phyloP scores from a whole-genome alignment of 2,329 filamentous ascomycete genomes.

The Colletotrichum gloeosporioides region DNA sequence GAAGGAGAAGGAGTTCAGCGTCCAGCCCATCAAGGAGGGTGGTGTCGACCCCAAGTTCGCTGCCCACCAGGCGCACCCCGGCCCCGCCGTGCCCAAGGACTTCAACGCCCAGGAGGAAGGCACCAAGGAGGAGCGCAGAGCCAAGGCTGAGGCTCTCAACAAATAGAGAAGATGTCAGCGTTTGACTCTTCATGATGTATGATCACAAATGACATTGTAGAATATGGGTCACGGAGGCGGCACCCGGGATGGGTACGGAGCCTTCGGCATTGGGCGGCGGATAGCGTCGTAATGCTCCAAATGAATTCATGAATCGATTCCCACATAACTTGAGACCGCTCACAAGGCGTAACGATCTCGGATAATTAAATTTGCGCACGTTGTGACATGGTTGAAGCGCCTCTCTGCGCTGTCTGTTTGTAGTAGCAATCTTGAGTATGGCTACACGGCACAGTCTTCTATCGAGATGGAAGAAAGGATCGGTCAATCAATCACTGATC shows the following conservation, averaged over 20 bases:
- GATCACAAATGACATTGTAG: constrained; percentile 5
- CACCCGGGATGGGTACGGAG: not conserved
- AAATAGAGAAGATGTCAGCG: constrained; percentile 41
- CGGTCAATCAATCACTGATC: not conserved
- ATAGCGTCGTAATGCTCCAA: constrained; percentile 2
- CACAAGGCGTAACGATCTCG: not conserved
- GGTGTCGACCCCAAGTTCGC: constrained; percentile 53
- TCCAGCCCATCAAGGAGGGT: constrained; percentile 47
- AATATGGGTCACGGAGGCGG: not conserved
- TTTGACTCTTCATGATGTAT: not conserved
- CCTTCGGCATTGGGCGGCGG: not conserved
- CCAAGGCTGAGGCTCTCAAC: constrained; percentile 71
- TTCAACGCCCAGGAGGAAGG: constrained; percentile 62
- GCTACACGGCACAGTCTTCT: not conserved
- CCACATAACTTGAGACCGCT: not conserved
- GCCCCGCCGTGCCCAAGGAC: constrained; percentile 60
- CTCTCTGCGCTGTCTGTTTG: not conserved
- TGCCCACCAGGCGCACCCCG: constrained; percentile 60
- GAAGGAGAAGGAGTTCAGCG: constrained; percentile 50
- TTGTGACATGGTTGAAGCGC: not conserved
- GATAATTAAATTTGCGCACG: not conserved
- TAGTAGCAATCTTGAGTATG: not conserved
- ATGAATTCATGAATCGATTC: constrained; percentile 1
- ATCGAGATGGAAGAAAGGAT: not conserved
- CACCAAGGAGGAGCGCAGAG: constrained; percentile 71